Percentiles rank a stretch among this genome's conserved stretches.
Evolutionary conservation across 139 green algal species (phyloP).

Genomic region (Chlorella ohadii): DNA sequence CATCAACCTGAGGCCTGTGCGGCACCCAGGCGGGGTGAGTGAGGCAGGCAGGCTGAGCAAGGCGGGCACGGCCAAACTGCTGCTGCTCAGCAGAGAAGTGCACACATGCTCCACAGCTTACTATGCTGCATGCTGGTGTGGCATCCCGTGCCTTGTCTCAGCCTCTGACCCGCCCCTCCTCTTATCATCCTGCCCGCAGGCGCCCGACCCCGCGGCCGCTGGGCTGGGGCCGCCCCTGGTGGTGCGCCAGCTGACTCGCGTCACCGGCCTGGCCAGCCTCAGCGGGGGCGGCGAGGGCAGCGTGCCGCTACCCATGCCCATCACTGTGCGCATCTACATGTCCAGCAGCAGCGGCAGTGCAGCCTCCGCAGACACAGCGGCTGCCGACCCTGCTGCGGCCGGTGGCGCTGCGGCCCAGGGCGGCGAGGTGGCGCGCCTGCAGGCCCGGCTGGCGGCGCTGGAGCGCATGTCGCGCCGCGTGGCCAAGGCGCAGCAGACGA

Average conservation of each 20-base stretch:
- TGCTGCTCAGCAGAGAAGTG: too few species aligned
- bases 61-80: too few species aligned
- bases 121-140: too few species aligned
- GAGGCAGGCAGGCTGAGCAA: not conserved
- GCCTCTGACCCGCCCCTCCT: too few species aligned
- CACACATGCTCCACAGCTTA: too few species aligned
- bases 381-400: not conserved
- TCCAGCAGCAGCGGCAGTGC: conserved; percentile 23
- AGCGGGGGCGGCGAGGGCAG: not conserved
- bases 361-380: not conserved
- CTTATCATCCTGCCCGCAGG: not conserved
- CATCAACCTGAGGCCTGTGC: too few species aligned
- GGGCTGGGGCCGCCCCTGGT: conserved; percentile 23
- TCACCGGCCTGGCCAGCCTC: conserved; percentile 9
- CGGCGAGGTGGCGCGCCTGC: not conserved
- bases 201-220: not conserved
- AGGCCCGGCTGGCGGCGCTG: conserved; percentile 14
- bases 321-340: conserved; percentile 44
- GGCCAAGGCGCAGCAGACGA: conserved; percentile 35
- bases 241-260: conserved; percentile 25
- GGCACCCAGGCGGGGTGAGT: too few species aligned
- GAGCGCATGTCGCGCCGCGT: conserved; percentile 39
- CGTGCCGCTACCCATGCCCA: conserved; percentile 21
- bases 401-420: not conserved
- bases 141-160: too few species aligned